Percentiles rank a stretch among this genome's conserved stretches.
Conservation (phyloP, 495 filamentous ascomycete genomes). For the Penicillium samsonianum region DNA sequence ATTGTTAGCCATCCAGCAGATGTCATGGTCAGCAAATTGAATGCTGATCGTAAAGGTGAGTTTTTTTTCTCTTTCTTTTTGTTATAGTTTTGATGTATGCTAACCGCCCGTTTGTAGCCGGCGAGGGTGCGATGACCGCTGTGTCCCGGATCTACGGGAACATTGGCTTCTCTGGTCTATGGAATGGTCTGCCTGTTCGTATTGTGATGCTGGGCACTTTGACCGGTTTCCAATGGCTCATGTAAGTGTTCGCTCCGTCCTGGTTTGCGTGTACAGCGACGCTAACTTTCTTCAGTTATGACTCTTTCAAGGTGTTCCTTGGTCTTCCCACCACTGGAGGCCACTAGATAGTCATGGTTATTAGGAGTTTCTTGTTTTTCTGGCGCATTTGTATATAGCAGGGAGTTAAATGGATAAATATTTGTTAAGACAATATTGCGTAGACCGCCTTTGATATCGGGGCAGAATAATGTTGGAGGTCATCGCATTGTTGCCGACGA, state of each 20-base stretch:
- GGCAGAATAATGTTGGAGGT: slow-evolving; percentile 30
- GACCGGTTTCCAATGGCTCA: slow-evolving; percentile 76
- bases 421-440: neutral
- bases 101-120: slow-evolving; percentile 43
- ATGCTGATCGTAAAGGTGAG: slow-evolving; percentile 62
- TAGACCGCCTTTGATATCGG: slow-evolving; percentile 27
- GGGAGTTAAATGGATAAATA: slow-evolving; percentile 8
- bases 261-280: neutral
- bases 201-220: slow-evolving; percentile 66
- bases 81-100: neutral
- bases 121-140: slow-evolving; percentile 62
- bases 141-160: slow-evolving; percentile 69
- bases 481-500: slow-evolving; percentile 7
- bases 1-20: slow-evolving; percentile 65
- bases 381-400: neutral
- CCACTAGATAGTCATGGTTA: slow-evolving; percentile 38
- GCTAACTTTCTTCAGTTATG: slow-evolving; percentile 49
- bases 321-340: slow-evolving; percentile 68
- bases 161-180: slow-evolving; percentile 68
- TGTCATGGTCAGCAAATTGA: slow-evolving; percentile 74
- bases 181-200: slow-evolving; percentile 68
- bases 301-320: slow-evolving; percentile 74
- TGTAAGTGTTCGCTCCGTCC: slow-evolving; percentile 40
- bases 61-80: slow-evolving; percentile 18
- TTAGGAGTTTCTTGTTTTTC: neutral